Conservation (phyloP, 352 stramenopile genomes). For the Phytophthora chlamydospora region DNA sequence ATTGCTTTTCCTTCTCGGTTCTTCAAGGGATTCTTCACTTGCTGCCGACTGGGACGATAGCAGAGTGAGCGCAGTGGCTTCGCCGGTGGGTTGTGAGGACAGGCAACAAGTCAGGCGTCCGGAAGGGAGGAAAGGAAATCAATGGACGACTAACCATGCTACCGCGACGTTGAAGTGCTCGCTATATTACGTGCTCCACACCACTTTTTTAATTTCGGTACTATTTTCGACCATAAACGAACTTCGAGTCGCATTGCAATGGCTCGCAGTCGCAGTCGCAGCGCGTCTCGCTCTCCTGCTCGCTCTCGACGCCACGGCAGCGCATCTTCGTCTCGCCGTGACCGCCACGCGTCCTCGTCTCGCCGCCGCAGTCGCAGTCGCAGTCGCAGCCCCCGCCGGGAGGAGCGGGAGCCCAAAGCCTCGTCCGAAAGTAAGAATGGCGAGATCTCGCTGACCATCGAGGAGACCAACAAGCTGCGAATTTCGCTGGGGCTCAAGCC, state of each 20-base stretch:
- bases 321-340: conserved; percentile 24
- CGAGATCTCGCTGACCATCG: conserved; percentile 83
- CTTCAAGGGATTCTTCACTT: too few species aligned
- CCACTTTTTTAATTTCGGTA: too few species aligned
- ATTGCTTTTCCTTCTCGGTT: conserved; percentile 8
- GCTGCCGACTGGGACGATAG: too few species aligned
- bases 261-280: conserved; percentile 40
- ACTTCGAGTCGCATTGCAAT: too few species aligned
- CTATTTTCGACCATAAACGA: too few species aligned
- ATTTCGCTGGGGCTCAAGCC: conserved; percentile 76
- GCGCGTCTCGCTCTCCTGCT: conserved; percentile 35
- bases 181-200: too few species aligned
- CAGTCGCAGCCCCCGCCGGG: conserved; percentile 31
- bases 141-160: too few species aligned
- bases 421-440: conserved; percentile 66
- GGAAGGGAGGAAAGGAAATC: too few species aligned
- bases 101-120: too few species aligned
- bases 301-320: conserved; percentile 30
- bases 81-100: too few species aligned
- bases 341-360: conserved; percentile 28
- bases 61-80: too few species aligned
- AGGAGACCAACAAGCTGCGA: conserved; percentile 85
- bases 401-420: neutral
- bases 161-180: too few species aligned
- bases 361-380: conserved; percentile 37